phyloP scores from a whole-genome alignment of 2,329 filamentous ascomycete genomes.

The Byssothecium circinans region DNA sequence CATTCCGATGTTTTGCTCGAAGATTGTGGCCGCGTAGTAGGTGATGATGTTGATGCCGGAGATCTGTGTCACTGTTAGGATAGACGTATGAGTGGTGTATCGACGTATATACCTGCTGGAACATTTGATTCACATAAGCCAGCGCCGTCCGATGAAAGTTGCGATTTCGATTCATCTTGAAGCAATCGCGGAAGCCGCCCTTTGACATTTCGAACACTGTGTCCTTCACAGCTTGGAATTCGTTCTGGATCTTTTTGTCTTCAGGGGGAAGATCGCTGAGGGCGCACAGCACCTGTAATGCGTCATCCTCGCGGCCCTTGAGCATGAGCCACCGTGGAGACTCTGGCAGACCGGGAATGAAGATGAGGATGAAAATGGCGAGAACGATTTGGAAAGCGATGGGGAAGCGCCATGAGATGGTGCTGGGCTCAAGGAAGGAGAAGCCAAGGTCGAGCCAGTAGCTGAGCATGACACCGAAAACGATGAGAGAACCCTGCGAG shows the following conservation, averaged over 20 bases:
- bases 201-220: constrained; percentile 45
- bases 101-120: constrained; percentile 44
- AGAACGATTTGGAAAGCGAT: constrained; percentile 61
- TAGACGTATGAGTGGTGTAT: constrained; percentile 35
- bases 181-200: constrained; percentile 59
- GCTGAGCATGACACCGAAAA: constrained; percentile 48
- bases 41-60: constrained; percentile 41
- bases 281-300: constrained; percentile 39
- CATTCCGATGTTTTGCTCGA: constrained; percentile 45
- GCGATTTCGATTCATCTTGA: constrained; percentile 56
- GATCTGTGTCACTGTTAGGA: constrained; percentile 45
- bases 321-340: constrained; percentile 56
- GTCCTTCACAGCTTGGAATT: constrained; percentile 42
- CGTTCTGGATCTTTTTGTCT: constrained; percentile 41
- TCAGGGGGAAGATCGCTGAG: constrained; percentile 44
- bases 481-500: constrained; percentile 52
- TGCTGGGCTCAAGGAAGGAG: constrained; percentile 52
- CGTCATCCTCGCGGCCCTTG: constrained; percentile 53
- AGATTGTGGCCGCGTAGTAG: constrained; percentile 49
- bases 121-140: constrained; percentile 50
- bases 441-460: constrained; percentile 50
- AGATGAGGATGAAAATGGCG: constrained; percentile 57
- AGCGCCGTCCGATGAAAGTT: constrained; percentile 49
- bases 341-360: constrained; percentile 47
- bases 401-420: constrained; percentile 51